Evolutionary conservation across 1,284 basidiomycete genomes (phyloP).

Genomic region (Baeospora myosura): DNA sequence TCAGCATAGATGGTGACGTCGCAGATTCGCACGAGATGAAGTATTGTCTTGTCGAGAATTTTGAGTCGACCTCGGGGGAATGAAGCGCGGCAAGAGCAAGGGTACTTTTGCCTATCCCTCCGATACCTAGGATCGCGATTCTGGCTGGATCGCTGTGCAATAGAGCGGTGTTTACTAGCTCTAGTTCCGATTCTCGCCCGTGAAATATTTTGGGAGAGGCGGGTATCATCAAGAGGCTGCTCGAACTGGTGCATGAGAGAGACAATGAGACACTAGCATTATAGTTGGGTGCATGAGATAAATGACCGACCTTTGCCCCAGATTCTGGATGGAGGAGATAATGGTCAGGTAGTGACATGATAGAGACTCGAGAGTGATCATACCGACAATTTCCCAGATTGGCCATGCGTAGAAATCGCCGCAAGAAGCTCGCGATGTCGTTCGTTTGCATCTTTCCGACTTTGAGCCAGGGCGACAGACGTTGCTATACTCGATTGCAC

Average conservation of each 20-base stretch:
- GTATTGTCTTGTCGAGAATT: constrained; percentile 8
- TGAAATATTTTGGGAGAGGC: constrained; percentile 15
- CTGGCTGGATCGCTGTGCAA: constrained; percentile 6
- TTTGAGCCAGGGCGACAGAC: neutral
- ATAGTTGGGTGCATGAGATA: neutral
- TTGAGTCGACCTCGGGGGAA: constrained; percentile 1
- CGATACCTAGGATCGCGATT: constrained; percentile 10
- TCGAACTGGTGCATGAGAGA: neutral
- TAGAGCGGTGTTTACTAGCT: constrained; percentile 5
- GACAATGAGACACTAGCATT: neutral
- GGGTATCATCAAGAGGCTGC: constrained; percentile 11
- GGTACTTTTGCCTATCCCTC: constrained; percentile 12
- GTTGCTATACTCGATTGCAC: neutral
- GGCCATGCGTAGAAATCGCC: neutral
- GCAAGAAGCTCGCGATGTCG: neutral
- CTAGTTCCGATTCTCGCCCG: constrained; percentile 12
- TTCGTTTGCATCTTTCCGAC: neutral
- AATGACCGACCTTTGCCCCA: neutral
- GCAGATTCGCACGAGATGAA: constrained; percentile 12
- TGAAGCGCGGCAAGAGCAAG: constrained; percentile 12
- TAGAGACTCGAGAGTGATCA: too few relatives aligned
- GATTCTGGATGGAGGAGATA: too few relatives aligned
- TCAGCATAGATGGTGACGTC: neutral
- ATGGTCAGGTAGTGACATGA: too few relatives aligned
- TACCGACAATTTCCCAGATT: neutral